A percentile compares a stretch with the other conserved stretches of the same genome.
These are phyloP conservation scores for Scutellaria minor DNA, from an alignment of 257 asterid genomes.

Conservation along the genomic window DNA sequence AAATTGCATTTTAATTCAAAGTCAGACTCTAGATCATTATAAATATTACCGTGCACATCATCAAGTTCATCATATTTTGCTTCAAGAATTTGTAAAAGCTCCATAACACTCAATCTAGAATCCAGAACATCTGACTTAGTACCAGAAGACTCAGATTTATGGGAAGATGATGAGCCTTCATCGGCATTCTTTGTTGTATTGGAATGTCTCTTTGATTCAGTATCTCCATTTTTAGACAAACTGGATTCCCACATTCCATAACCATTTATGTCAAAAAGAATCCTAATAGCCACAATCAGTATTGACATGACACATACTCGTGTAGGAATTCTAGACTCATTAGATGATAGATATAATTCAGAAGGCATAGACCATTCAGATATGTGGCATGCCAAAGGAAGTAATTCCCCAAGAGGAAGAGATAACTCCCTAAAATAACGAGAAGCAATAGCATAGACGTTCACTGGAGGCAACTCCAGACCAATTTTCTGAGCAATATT, in stretches of 20 bases:
- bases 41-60: constrained; percentile 57
- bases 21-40: not conserved
- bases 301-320: constrained; percentile 78
- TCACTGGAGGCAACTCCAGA: constrained; percentile 74
- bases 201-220: constrained; percentile 20
- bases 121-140: constrained; percentile 32
- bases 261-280: constrained; percentile 67
- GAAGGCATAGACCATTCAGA: constrained; percentile 81
- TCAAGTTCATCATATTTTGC: constrained; percentile 54
- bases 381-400: constrained; percentile 62
- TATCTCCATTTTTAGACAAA: constrained; percentile 44
- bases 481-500: constrained; percentile 61
- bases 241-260: constrained; percentile 79
- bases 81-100: constrained; percentile 62
- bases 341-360: constrained; percentile 64
- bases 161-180: constrained; percentile 31
- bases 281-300: constrained; percentile 69
- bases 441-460: constrained; percentile 70
- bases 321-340: constrained; percentile 61
- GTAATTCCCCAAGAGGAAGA: constrained; percentile 59
- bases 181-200: constrained; percentile 30
- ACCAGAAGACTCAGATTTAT: constrained; percentile 31
- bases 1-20: not conserved
- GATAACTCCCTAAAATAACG: constrained; percentile 60
- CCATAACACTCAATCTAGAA: constrained; percentile 43